Conservation (phyloP, 495 filamentous ascomycete species). For the Neurospora pannonica region DNA sequence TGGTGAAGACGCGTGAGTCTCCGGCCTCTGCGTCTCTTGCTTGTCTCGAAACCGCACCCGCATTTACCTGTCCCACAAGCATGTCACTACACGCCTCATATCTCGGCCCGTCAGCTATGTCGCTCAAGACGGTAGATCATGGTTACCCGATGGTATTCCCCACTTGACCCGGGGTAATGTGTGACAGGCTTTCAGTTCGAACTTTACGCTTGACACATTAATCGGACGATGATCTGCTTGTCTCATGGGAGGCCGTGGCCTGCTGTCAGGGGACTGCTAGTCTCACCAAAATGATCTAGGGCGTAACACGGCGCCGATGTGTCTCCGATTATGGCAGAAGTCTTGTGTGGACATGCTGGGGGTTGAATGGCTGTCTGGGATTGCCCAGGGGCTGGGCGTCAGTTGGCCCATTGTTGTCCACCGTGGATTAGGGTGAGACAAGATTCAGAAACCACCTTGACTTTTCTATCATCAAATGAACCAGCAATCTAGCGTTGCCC, state of each 20-base stretch:
- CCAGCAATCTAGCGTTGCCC: not conserved
- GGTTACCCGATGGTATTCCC: slow-evolving; percentile 3
- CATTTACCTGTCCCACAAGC: slow-evolving; percentile 21
- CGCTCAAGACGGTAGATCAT: not conserved
- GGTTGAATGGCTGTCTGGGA: not conserved
- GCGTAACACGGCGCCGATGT: not conserved
- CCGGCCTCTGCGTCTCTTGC: not conserved
- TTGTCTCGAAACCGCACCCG: slow-evolving; percentile 15
- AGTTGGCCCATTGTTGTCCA: not conserved
- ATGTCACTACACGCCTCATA: slow-evolving; percentile 19
- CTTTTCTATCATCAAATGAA: not conserved
- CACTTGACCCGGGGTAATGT: slow-evolving; percentile 12
- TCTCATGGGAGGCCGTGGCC: slow-evolving; percentile 9
- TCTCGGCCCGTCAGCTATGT: slow-evolving; percentile 12
- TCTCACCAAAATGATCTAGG: slow-evolving; percentile 7
- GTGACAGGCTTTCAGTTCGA: slow-evolving; percentile 5
- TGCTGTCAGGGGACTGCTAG: slow-evolving; percentile 12
- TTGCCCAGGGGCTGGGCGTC: not conserved
- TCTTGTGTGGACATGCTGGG: not conserved
- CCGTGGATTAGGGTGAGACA: not conserved
- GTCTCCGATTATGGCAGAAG: not conserved
- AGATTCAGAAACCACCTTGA: not conserved
- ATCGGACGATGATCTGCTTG: slow-evolving; percentile 10
- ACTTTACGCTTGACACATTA: not conserved
- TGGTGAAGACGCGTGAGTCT: not conserved